Evolutionary conservation across 257 asterid genomes (phyloP).

Genomic region (Fraxinus anomala): DNA sequence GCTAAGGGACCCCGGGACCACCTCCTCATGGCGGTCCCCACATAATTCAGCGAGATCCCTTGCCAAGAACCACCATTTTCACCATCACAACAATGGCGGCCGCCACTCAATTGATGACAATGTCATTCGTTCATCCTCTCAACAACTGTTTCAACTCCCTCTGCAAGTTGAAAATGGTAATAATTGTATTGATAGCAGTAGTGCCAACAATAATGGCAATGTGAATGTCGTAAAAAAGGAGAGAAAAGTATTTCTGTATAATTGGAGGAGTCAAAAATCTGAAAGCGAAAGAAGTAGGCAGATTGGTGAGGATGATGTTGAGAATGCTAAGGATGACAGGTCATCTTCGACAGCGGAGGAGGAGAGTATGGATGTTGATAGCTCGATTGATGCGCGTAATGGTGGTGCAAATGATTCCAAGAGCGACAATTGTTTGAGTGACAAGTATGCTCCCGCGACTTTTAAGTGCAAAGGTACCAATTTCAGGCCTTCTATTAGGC

Average conservation of each 20-base stretch:
- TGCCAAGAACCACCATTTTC: conserved; percentile 63
- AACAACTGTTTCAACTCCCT: conserved; percentile 25
- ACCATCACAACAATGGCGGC: conserved; percentile 48
- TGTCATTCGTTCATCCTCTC: conserved; percentile 30
- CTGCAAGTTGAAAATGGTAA: conserved; percentile 23
- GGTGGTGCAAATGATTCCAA: too few relatives aligned
- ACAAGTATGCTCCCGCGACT: conserved; percentile 52
- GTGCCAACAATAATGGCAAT: conserved; percentile 36
- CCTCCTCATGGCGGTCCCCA: conserved; percentile 85
- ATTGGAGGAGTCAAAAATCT: conserved; percentile 81
- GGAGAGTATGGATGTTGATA: conserved; percentile 52
- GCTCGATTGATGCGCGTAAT: conserved; percentile 19
- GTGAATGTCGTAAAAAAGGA: conserved; percentile 43
- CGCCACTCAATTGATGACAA: too few relatives aligned
- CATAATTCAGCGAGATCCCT: conserved; percentile 72
- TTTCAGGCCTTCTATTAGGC: conserved; percentile 63
- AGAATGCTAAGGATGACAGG: conserved; percentile 41
- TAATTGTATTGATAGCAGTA: conserved; percentile 16
- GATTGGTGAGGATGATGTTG: conserved; percentile 46
- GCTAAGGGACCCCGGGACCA: conserved; percentile 90
- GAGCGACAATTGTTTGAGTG: conserved; percentile 31
- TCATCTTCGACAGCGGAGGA: conserved; percentile 48
- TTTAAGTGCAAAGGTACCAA: conserved; percentile 61
- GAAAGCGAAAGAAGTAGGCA: conserved; percentile 62
- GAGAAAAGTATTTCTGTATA: conserved; percentile 68